These are phyloP conservation scores for Penicillium freii DNA, from an alignment of 2,329 filamentous ascomycete genomes.

Conservation along the genomic window DNA sequence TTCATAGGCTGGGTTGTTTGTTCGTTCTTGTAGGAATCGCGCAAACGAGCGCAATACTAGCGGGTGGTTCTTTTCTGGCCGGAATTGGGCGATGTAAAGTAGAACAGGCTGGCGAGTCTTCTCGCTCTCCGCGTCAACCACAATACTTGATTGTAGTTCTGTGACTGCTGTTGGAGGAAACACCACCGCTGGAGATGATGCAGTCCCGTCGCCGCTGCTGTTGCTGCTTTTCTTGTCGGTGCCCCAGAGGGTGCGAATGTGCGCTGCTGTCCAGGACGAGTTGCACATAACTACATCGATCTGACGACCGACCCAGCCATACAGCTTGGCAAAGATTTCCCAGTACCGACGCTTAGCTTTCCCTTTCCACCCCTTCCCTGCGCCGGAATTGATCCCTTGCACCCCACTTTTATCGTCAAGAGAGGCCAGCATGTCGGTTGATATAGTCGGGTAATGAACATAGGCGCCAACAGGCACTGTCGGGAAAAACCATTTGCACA, in stretches of 20 bases:
- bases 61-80: slow-evolving; percentile 93
- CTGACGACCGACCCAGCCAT: slow-evolving; percentile 76
- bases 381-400: slow-evolving; percentile 79
- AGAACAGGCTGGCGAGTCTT: slow-evolving; percentile 67
- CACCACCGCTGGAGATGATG: slow-evolving; percentile 58
- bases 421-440: slow-evolving; percentile 91
- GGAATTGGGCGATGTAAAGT: slow-evolving; percentile 95
- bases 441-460: slow-evolving; percentile 97
- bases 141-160: slow-evolving; percentile 73
- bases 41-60: slow-evolving; percentile 84
- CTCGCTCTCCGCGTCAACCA: slow-evolving; percentile 68
- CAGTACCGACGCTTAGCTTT: slow-evolving; percentile 77
- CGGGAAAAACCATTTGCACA: slow-evolving; percentile 79
- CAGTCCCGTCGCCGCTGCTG: slow-evolving; percentile 36
- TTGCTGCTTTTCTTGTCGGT: slow-evolving; percentile 45
- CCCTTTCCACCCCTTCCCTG: slow-evolving; percentile 71
- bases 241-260: slow-evolving; percentile 80
- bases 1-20: slow-evolving; percentile 50
- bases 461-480: slow-evolving; percentile 83
- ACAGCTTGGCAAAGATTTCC: slow-evolving; percentile 77
- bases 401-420: slow-evolving; percentile 64
- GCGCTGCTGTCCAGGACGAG: slow-evolving; percentile 85
- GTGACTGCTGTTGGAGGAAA: slow-evolving; percentile 91
- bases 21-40: slow-evolving; percentile 61
- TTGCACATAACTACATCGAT: slow-evolving; percentile 98